phyloP scores from a whole-genome alignment of 2,329 filamentous ascomycete species.

The Lachnellula occidentalis region DNA sequence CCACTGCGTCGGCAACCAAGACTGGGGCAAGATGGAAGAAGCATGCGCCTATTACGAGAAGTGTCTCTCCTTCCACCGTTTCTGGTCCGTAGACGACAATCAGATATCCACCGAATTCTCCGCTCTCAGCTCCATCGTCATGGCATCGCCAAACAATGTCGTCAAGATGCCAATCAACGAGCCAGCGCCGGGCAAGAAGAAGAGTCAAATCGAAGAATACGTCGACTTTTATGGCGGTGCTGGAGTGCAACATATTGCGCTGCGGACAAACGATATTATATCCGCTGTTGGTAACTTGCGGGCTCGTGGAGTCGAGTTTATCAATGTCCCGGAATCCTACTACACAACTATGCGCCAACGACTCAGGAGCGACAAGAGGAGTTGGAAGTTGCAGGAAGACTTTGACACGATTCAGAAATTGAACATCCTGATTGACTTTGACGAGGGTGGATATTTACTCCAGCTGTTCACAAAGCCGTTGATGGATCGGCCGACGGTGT shows the following conservation, averaged over 20 bases:
- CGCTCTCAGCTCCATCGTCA: slow-evolving; percentile 82
- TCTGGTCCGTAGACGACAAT: slow-evolving; percentile 94
- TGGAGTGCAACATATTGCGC: slow-evolving; percentile 89
- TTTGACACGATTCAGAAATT: slow-evolving; percentile 70
- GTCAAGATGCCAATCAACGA: slow-evolving; percentile 99
- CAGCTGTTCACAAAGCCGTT: slow-evolving; percentile 79
- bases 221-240: slow-evolving; percentile 85
- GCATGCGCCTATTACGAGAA: slow-evolving; percentile 73
- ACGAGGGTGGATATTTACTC: slow-evolving; percentile 80
- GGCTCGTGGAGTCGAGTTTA: slow-evolving; percentile 88
- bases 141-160: slow-evolving; percentile 76
- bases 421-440: slow-evolving; percentile 92
- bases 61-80: slow-evolving; percentile 87
- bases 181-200: slow-evolving; percentile 82
- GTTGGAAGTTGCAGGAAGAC: slow-evolving; percentile 68
- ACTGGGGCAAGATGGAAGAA: slow-evolving; percentile 79
- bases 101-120: slow-evolving; percentile 92
- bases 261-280: slow-evolving; percentile 78
- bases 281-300: slow-evolving; percentile 69
- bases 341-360: slow-evolving; percentile 72
- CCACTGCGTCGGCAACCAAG: slow-evolving; percentile 96
- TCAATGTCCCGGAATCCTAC: slow-evolving; percentile 80
- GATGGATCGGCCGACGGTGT: slow-evolving; percentile 92
- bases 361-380: slow-evolving; percentile 56
- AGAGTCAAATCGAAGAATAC: slow-evolving; percentile 91